Conservation (phyloP, 768 basidiomycete genomes). For the Kwoniella mangroviensis region DNA sequence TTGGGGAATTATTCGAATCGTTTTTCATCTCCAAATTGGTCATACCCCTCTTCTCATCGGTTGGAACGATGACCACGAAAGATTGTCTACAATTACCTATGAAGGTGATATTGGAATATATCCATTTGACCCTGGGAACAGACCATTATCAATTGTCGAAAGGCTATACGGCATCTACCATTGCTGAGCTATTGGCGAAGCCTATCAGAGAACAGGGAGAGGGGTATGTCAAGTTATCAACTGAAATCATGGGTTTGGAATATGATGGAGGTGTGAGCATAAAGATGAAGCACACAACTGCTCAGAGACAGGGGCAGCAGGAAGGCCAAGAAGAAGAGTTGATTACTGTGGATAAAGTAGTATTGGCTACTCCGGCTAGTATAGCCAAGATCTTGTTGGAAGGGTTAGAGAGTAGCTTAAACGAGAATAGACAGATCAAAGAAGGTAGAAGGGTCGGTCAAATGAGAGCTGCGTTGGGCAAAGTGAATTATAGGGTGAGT, state of each 20-base stretch:
- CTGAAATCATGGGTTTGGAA: constrained; percentile 29
- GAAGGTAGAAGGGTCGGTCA: constrained; percentile 23
- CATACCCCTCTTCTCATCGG: constrained; percentile 71
- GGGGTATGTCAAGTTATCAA: constrained; percentile 35
- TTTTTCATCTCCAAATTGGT: constrained; percentile 69
- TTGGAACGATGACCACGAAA: constrained; percentile 69
- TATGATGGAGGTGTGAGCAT: constrained; percentile 20
- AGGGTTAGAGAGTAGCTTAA: constrained; percentile 38
- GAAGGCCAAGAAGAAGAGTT: constrained; percentile 23
- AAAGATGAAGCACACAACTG: not conserved
- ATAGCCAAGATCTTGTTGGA: constrained; percentile 66
- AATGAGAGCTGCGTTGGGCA: constrained; percentile 58
- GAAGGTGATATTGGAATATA: constrained; percentile 72
- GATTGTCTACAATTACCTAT: constrained; percentile 67
- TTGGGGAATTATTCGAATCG: constrained; percentile 59
- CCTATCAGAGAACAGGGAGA: constrained; percentile 29
- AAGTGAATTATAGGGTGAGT: constrained; percentile 60
- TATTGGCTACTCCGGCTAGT: constrained; percentile 76
- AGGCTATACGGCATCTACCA: constrained; percentile 60
- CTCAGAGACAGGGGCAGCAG: not conserved
- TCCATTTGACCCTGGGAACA: constrained; percentile 70
- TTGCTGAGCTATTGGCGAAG: constrained; percentile 32
- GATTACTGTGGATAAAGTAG: constrained; percentile 65
- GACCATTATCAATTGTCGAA: constrained; percentile 70
- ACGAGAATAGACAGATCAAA: not conserved